A percentile compares a stretch with the other conserved stretches of the same genome.
These are phyloP conservation scores for Cyberlindnera misumaiensis DNA, from an alignment of 805 yeast genomes.

Conservation along the genomic window DNA sequence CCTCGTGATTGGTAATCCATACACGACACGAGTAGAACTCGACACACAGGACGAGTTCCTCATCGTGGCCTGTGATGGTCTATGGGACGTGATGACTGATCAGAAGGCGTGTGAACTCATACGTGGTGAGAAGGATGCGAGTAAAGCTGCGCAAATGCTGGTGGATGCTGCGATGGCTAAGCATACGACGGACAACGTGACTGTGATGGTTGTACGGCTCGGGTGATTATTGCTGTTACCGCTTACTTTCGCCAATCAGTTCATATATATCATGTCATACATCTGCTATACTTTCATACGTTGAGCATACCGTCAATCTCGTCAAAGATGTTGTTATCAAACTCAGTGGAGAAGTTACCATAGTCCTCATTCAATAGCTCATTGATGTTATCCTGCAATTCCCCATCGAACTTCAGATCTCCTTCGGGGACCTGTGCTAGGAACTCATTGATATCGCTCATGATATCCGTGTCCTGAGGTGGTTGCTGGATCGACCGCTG, in stretches of 20 bases:
- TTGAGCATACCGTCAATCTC: constrained; percentile 23
- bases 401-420: constrained; percentile 20
- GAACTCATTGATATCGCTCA: constrained; percentile 24
- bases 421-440: constrained; percentile 25
- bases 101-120: constrained; percentile 75
- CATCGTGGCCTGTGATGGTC: constrained; percentile 92
- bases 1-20: constrained; percentile 84
- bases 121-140: constrained; percentile 46
- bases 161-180: constrained; percentile 70
- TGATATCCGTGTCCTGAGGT: constrained; percentile 10
- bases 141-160: constrained; percentile 57
- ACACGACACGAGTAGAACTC: constrained; percentile 81
- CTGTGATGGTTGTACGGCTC: constrained; percentile 75
- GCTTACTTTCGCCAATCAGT: too few relatives aligned
- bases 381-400: constrained; percentile 14
- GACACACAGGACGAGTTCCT: constrained; percentile 63
- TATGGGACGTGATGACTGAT: constrained; percentile 93
- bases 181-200: constrained; percentile 84
- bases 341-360: background rate
- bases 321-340: constrained; percentile 16
- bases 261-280: constrained; percentile 1
- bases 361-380: constrained; percentile 18
- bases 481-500: constrained; percentile 4
- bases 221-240: constrained; percentile 7
- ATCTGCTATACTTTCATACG: constrained; percentile 7